These are phyloP conservation scores for Cryptococcus sp. DNA, from an alignment of 1,284 basidiomycete genomes.

Conservation along the genomic window DNA sequence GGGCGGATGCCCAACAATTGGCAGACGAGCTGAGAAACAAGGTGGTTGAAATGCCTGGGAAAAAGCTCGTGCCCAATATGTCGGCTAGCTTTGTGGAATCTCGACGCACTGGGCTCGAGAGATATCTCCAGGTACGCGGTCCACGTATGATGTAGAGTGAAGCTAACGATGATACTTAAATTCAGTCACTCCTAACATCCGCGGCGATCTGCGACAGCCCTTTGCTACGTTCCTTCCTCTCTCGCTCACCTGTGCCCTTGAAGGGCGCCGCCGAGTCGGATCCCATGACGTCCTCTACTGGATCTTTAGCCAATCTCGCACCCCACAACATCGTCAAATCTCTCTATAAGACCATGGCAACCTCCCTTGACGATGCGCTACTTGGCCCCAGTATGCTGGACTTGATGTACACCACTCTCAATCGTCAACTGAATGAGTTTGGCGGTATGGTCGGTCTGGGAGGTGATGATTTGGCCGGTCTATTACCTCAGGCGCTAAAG, in stretches of 20 bases:
- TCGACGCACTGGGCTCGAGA: slow-evolving; percentile 75
- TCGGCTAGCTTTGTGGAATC: slow-evolving; percentile 78
- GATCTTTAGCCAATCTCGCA: slow-evolving; percentile 57
- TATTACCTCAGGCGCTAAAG: slow-evolving; percentile 59
- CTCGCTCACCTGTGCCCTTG: slow-evolving; percentile 55
- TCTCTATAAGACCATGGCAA: slow-evolving; percentile 82
- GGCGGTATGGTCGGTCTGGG: slow-evolving; percentile 75
- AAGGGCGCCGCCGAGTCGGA: slow-evolving; percentile 5
- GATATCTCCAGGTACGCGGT: slow-evolving; percentile 75
- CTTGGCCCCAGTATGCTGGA: slow-evolving; percentile 92
- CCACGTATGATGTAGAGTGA: not conserved
- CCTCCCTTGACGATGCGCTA: slow-evolving; percentile 90
- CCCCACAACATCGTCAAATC: slow-evolving; percentile 72
- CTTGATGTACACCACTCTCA: slow-evolving; percentile 67
- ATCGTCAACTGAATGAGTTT: slow-evolving; percentile 81
- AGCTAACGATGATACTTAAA: slow-evolving; percentile 3
- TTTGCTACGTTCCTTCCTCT: slow-evolving; percentile 82
- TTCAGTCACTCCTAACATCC: slow-evolving; percentile 70
- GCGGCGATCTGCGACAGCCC: slow-evolving; percentile 76
- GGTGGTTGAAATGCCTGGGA: slow-evolving; percentile 75
- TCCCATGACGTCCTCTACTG: slow-evolving; percentile 10
- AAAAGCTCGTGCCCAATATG: slow-evolving; percentile 78
- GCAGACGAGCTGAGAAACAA: slow-evolving; percentile 60
- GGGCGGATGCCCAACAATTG: slow-evolving; percentile 19
- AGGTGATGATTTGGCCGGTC: slow-evolving; percentile 57